Evolutionary conservation across 2,329 filamentous ascomycete genomes (phyloP).

Genomic region (Coniochaeta sp.): DNA sequence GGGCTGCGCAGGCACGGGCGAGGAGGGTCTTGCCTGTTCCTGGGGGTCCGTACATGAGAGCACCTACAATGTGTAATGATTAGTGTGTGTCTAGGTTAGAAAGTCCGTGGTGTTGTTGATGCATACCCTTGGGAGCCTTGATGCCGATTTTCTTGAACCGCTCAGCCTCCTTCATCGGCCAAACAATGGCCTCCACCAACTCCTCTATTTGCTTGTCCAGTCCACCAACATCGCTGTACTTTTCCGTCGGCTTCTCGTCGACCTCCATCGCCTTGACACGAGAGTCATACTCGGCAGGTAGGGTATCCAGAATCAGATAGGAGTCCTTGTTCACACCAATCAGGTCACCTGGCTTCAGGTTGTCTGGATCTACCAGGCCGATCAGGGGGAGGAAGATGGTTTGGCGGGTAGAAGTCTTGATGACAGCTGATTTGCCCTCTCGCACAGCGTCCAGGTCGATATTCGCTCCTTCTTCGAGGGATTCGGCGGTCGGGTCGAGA

Average conservation of each 20-base stretch:
- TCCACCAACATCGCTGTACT: conserved; percentile 96
- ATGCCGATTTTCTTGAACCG: conserved; percentile 99
- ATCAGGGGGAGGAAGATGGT: conserved; percentile 98
- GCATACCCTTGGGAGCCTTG: conserved; percentile 92
- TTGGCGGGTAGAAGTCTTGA: conserved; percentile 97
- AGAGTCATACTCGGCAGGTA: conserved; percentile 97
- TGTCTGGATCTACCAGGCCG: conserved; percentile 90
- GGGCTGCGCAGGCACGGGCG: conserved; percentile 90
- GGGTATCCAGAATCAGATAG: conserved; percentile 91
- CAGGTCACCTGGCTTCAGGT: conserved; percentile 88
- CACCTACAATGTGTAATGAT: conserved; percentile 49
- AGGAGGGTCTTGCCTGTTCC: conserved; percentile 88
- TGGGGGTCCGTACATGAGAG: conserved; percentile 93
- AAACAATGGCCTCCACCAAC: conserved; percentile 95
- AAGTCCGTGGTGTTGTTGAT: background rate
- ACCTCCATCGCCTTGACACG: conserved; percentile 99
- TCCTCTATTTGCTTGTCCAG: conserved; percentile 99
- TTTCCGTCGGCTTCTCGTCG: conserved; percentile 98
- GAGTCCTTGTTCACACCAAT: conserved; percentile 99
- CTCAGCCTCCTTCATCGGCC: conserved; percentile 99
- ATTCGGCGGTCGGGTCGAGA: conserved; percentile 91
- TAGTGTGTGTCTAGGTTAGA: conserved; percentile 2
- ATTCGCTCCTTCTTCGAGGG: conserved; percentile 94
- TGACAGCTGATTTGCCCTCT: conserved; percentile 96
- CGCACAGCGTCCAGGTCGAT: conserved; percentile 96